phyloP scores from a whole-genome alignment of 192 early-diverging fungal genomes.

The Umbelopsis vinacea region DNA sequence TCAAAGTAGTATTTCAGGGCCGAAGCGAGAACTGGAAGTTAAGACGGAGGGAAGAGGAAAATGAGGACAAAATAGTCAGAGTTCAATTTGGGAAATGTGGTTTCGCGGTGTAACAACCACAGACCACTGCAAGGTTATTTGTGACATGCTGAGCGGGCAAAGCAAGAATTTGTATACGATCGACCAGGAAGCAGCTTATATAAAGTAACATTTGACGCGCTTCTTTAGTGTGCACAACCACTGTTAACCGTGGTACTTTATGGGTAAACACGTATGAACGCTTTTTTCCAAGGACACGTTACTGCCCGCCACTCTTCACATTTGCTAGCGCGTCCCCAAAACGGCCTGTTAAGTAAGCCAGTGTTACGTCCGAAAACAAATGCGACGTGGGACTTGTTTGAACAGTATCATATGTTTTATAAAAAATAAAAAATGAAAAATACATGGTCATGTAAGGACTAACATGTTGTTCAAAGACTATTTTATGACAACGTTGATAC shows the following conservation, averaged over 20 bases:
- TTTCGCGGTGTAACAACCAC: constrained; percentile 8
- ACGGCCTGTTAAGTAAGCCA: not conserved
- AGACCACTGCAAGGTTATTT: not conserved
- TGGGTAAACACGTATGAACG: no score
- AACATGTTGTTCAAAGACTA: no score
- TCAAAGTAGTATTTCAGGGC: constrained; percentile 3
- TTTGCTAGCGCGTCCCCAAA: not conserved
- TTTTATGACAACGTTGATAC: no score
- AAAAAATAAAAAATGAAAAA: no score
- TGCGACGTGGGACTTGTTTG: no score
- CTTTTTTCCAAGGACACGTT: no score
- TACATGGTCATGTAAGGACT: no score
- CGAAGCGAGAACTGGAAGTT: not conserved
- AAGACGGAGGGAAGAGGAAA: not conserved
- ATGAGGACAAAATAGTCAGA: not conserved
- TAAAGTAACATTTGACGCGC: not conserved
- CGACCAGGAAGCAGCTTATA: not conserved
- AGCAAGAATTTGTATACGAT: no score
- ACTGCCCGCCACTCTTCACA: not conserved
- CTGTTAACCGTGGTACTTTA: not conserved
- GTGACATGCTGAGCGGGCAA: not conserved
- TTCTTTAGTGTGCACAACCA: not conserved
- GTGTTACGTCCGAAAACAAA: no score
- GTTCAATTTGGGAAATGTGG: constrained; percentile 9
- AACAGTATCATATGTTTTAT: no score